phyloP scores from a whole-genome alignment of 1,284 basidiomycete genomes.

The Fomitopsis palustris region DNA sequence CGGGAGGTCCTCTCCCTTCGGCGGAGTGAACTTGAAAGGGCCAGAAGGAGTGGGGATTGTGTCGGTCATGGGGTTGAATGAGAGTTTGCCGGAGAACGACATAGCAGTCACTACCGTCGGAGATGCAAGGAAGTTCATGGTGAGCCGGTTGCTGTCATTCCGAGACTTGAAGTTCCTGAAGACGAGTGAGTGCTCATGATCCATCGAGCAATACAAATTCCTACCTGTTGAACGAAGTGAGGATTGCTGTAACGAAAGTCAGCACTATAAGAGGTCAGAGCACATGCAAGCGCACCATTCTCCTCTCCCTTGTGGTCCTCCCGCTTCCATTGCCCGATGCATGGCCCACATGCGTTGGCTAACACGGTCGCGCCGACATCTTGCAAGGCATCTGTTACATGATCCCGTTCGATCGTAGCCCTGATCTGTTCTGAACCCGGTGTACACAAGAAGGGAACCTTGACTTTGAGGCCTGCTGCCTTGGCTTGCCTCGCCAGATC shows the following conservation, averaged over 20 bases:
- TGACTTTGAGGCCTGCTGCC: constrained; percentile 75
- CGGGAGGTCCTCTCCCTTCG: constrained; percentile 84
- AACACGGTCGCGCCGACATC: constrained; percentile 90
- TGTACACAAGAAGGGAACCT: constrained; percentile 95
- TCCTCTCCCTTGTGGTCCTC: constrained; percentile 88
- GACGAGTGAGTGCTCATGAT: not conserved
- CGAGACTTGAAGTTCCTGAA: constrained; percentile 90
- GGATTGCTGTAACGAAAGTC: constrained; percentile 60
- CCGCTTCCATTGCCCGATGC: constrained; percentile 99
- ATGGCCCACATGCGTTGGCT: constrained; percentile 98
- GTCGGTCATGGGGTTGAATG: constrained; percentile 94
- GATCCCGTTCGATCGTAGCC: constrained; percentile 95
- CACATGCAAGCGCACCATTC: constrained; percentile 59
- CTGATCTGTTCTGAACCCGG: constrained; percentile 98
- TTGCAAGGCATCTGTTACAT: constrained; percentile 78
- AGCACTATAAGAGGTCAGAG: not conserved
- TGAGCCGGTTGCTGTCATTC: constrained; percentile 94
- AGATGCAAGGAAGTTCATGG: constrained; percentile 98
- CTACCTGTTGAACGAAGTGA: constrained; percentile 95
- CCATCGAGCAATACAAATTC: constrained; percentile 5
- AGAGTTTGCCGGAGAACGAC: constrained; percentile 92
- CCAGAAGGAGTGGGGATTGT: constrained; percentile 74
- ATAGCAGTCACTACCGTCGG: constrained; percentile 97
- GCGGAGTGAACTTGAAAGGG: constrained; percentile 85
- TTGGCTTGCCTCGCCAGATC: constrained; percentile 91